Percentiles rank a stretch among this genome's conserved stretches.
Evolutionary conservation across 1,284 basidiomycete species (phyloP).

Genomic region (Fistulina hepatica): DNA sequence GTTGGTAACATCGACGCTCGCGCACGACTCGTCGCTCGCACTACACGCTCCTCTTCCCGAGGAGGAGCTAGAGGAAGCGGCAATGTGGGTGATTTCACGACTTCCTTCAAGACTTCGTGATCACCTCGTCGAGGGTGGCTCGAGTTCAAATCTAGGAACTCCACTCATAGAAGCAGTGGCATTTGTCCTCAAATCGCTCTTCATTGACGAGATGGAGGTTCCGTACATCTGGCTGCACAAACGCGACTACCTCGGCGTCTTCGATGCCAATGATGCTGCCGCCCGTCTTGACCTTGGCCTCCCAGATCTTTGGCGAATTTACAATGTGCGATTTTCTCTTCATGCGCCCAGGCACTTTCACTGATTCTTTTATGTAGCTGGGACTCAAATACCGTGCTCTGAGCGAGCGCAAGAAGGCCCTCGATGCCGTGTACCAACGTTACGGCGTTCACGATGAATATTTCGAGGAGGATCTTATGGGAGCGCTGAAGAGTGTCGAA

Average conservation of each 20-base stretch:
- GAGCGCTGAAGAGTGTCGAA: constrained; percentile 69
- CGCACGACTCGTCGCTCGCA: constrained; percentile 55
- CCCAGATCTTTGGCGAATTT: constrained; percentile 83
- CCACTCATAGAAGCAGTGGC: constrained; percentile 76
- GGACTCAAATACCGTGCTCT: constrained; percentile 84
- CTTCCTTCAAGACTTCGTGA: neutral
- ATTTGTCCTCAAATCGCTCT: constrained; percentile 73
- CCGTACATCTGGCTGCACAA: constrained; percentile 94
- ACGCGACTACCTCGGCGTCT: constrained; percentile 79
- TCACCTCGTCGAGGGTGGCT: constrained; percentile 41
- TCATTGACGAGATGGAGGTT: constrained; percentile 84
- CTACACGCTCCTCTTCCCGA: constrained; percentile 56
- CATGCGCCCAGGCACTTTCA: no score
- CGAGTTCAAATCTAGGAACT: constrained; percentile 47
- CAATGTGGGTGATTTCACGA: constrained; percentile 82
- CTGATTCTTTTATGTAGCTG: no score
- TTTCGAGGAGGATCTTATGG: constrained; percentile 55
- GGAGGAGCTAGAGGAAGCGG: constrained; percentile 70
- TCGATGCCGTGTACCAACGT: constrained; percentile 55
- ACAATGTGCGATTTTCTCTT: no score
- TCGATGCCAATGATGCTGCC: constrained; percentile 34
- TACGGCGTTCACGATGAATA: constrained; percentile 60
- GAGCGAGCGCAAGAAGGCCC: constrained; percentile 56
- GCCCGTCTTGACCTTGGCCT: constrained; percentile 58
- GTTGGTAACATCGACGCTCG: constrained; percentile 78